Base-by-base conservation (phyloP, 371 early-diverging fungal genomes). In the Mucor plumbeus region DNA sequence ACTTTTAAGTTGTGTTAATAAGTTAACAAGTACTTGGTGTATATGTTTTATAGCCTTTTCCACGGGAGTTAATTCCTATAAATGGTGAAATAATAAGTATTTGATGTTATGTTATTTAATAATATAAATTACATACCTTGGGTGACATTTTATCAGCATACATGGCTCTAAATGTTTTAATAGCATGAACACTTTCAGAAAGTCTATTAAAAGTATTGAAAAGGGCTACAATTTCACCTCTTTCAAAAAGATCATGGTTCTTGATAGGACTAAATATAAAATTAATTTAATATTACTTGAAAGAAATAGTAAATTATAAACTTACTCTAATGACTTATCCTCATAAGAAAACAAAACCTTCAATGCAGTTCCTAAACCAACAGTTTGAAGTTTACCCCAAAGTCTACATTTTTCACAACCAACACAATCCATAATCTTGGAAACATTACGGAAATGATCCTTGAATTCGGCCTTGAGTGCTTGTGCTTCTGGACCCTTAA, bases 331-430 rank as follows among this genome's bases (percentile, higher is more conserved):
- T 17, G 79, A 76, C 7, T 77, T 78, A 39, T 95, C 95, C 34
- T 89, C 92, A 74, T 91, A 94, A 1, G 95, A 93, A 75, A 99
- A 98, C 60, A 98, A 79, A 9, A 95, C 85, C 75, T 99, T 99
- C 21, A 99, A 81, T 1, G 99, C 98, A 1, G 97, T 96, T 54
- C 94, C 97, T 10, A 99, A 70, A 3, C 94, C 94, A 35, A 86
- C 77, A 14, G 90, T 89, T 72, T 95, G 94, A 21, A 91, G 69
- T 69, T 99, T 99, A 21, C 99, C 99, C 99, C 99, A 99, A 36
- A 99, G 81, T 59, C 95, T 81, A 73, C 99, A 99, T 77, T 98
- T 99, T 75, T 99, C 96, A 77, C 99, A 99, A 0, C 93, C 95
- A 15, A 99, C 96, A 73, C 99, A 98, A 77, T 98, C 98, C 97